A percentile compares a stretch with the other conserved stretches of the same genome.
These are phyloP conservation scores for Eremothecium coryli DNA, from an alignment of 1,139 yeast species.

Conservation along the genomic window DNA sequence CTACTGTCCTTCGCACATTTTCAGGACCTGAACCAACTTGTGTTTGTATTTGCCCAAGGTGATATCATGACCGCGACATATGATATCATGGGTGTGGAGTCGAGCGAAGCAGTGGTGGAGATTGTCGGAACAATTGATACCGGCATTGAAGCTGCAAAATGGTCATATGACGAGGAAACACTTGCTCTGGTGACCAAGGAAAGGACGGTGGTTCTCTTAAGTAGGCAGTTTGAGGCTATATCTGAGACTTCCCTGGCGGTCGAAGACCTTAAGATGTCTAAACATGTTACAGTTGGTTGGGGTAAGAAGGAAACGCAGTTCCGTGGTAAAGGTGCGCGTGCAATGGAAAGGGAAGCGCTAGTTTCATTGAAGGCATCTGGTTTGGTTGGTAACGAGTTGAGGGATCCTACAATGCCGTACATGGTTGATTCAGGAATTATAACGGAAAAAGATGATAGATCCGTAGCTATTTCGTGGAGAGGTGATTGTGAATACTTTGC, in stretches of 20 bases:
- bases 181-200: conserved; percentile 61
- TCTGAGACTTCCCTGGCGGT: conserved; percentile 51
- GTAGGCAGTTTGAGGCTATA: conserved; percentile 74
- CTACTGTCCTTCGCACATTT: conserved; percentile 52
- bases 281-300: conserved; percentile 97
- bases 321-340: conserved; percentile 85
- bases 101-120: conserved; percentile 48
- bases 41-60: conserved; percentile 56
- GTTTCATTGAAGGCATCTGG: conserved; percentile 55
- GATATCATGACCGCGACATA: conserved; percentile 64
- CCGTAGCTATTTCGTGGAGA: conserved; percentile 69
- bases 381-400: conserved; percentile 48
- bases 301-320: conserved; percentile 96
- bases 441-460: conserved; percentile 43
- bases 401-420: conserved; percentile 90
- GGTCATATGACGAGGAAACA: conserved; percentile 93
- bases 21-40: conserved; percentile 52
- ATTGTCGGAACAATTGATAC: conserved; percentile 81
- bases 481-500: conserved; percentile 88
- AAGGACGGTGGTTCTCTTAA: conserved; percentile 53
- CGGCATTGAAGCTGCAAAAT: conserved; percentile 62
- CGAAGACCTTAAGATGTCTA: conserved; percentile 60
- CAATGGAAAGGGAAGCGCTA: conserved; percentile 53
- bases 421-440: conserved; percentile 60
- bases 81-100: conserved; percentile 39